Base-by-base conservation (phyloP, 257 asterid genomes). In the Haberlea rhodopensis region DNA sequence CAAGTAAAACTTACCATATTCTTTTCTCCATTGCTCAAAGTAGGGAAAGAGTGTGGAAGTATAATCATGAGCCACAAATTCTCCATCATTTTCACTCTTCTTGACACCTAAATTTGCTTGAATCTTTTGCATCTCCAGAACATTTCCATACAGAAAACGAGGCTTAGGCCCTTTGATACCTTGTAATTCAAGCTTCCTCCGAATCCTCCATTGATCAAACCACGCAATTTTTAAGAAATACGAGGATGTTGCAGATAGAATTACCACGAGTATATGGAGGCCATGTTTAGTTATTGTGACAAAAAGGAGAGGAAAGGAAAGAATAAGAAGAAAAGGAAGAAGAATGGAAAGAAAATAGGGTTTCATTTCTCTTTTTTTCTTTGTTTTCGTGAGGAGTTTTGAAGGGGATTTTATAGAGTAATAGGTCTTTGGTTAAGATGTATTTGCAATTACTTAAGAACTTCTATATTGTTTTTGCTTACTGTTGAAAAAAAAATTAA, bases 111-210 rank as follows among this genome's bases (percentile, higher is more conserved):
- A 49, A 16, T 18, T 54, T 23, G 80, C 85, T 69, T 87, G 90
- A 51, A 90, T 85, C 65, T 37, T 78, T 63, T 87, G 82, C 97
- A 90, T 90, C 86, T 87, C 91, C 70, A 75, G 31, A 53, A 74
- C 73, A 73, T 87, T 90, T n/a, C 97, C 97, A 58, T 73, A 77
- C 0, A 80, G 29, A 13, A 85, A 48, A 45, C 75, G 73, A 48
- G 97, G 87, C 28, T 34, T 76, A 21, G 97, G 97, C 68, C 97
- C 97, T 60, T n/a, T 66, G 21, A 87, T 82, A 8, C 97, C 97
- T 79, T 90, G 97, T 40, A 60, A 64, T 32, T 29, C 69, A 74
- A 90, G 91, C 71, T 78, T 87, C 80, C 81, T 74, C 21, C 80
- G 56, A 19, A 80, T 70, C 40, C 57, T 21, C 70, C 71, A 74